Conservation (phyloP, 2,329 filamentous ascomycete genomes). For the Talaromyces pinophilus region DNA sequence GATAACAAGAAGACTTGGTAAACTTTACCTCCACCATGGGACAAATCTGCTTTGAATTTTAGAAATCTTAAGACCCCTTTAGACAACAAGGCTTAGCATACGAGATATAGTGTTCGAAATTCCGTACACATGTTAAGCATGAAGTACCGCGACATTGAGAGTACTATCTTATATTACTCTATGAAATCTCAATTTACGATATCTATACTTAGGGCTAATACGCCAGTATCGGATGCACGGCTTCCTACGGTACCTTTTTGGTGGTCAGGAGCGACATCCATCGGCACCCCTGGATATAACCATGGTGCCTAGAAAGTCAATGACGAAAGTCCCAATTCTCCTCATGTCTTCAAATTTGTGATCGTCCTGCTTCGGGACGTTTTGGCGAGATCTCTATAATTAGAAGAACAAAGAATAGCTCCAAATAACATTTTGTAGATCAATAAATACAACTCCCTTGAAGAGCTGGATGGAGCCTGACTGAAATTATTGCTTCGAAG, state of each 20-base stretch:
- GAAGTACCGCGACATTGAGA: neutral
- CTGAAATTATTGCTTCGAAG: neutral
- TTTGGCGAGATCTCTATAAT: neutral
- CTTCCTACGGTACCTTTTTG: neutral
- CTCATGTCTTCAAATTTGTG: neutral
- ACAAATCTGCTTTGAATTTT: neutral
- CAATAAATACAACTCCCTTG: too few relatives aligned
- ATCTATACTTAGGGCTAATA: neutral
- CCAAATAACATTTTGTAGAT: neutral
- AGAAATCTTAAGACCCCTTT: neutral
- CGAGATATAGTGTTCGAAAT: too few relatives aligned
- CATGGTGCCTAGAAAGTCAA: neutral
- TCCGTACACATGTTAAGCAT: neutral
- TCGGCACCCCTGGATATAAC: neutral
- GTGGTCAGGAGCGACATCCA: neutral
- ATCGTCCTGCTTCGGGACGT: neutral
- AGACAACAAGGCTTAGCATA: neutral
- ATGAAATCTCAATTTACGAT: neutral
- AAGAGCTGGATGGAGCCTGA: neutral
- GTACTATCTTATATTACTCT: neutral
- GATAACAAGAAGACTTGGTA: neutral
- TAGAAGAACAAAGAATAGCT: neutral
- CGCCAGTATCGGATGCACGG: neutral
- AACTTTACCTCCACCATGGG: neutral
- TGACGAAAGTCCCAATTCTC: neutral